Evolutionary conservation across 2,329 filamentous ascomycete species (phyloP), one percentile per base, ranked within the genome.

Genomic region (Sporothrix phasma): DNA sequence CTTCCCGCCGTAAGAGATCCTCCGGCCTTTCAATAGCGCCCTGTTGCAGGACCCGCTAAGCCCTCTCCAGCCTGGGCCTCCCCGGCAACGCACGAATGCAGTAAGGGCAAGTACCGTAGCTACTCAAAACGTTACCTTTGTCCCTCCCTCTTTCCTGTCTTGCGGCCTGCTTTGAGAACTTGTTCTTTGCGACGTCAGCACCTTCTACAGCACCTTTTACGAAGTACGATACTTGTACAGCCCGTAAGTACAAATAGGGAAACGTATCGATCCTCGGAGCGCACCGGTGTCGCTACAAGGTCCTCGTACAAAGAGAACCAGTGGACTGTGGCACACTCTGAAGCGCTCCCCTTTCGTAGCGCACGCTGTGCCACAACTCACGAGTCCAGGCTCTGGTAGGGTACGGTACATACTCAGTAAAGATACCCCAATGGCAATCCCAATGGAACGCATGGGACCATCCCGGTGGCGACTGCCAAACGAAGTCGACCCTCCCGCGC

Each of bases 11-110:
- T 19, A n/a, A 34, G 49, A 29, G 47, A 31, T 46, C 29, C 59
- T 43, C 17, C 15, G 19, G 29, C 17, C 47, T 60, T 67, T 58
- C 67, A 66, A 68, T 68, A 68, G 66, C 64, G 67, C 61, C 64
- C 47, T 66, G 47, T 65, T 61, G 61, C 64, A 66, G 62, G 51
- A 59, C 60, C 60, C 66, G 61, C 65, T 68, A 68, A 65, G 47
- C 67, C 66, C 46, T 61, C 64, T 65, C 31, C 19, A 62, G 67
- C 59, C 58, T 65, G 63, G 63, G 31, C 39, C 54, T 60, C 37
- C 60, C 66, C 61, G 62, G 62, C 61, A 64, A 66, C 64, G 59
- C 45, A 65, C 63, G 47, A 65, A 67, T 65, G 29, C 46, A 59
- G 66, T 43, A 63, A 67, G 61, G 54, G 53, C 62, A 43, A 43